These are phyloP conservation scores for Miscanthus lutarioriparius DNA, from an alignment of 176 grass and related monocot species.

Conservation along the genomic window DNA sequence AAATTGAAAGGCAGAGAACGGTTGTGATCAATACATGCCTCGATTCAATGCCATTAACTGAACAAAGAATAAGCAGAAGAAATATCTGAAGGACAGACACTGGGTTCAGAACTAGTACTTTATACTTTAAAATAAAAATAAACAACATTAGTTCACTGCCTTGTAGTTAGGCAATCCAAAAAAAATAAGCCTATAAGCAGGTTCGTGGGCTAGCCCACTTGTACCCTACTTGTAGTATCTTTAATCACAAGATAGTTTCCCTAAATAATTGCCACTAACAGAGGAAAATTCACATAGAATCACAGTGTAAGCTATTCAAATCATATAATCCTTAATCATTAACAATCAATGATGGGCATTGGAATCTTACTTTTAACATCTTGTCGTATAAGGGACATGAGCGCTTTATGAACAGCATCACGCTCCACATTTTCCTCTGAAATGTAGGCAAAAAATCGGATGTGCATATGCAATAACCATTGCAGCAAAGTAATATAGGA, in stretches of 20 bases:
- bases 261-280: slow-evolving; percentile 8
- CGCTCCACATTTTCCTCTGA: slow-evolving; percentile 98
- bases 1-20: not conserved
- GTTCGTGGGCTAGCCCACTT: not conserved
- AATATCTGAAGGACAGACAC: not conserved
- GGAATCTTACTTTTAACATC: slow-evolving; percentile 83
- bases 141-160: not conserved
- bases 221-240: not conserved
- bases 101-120: slow-evolving; percentile 7
- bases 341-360: slow-evolving; percentile 15
- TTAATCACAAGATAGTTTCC: not conserved
- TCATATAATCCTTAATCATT: slow-evolving; percentile 13
- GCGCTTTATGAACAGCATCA: slow-evolving; percentile 97
- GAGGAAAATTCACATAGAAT: slow-evolving; percentile 26
- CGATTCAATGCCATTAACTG: slow-evolving; percentile 1
- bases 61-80: slow-evolving; percentile 2
- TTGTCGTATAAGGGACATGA: slow-evolving; percentile 93
- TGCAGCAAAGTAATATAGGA: slow-evolving; percentile 32
- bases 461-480: slow-evolving; percentile 4
- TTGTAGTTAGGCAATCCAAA: not conserved
- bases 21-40: not conserved
- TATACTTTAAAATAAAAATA: not conserved
- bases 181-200: not conserved
- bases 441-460: slow-evolving; percentile 34
- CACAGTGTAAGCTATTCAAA: not conserved